Conservation (phyloP, 2,329 filamentous ascomycete genomes). For the Didymella segeticola region DNA sequence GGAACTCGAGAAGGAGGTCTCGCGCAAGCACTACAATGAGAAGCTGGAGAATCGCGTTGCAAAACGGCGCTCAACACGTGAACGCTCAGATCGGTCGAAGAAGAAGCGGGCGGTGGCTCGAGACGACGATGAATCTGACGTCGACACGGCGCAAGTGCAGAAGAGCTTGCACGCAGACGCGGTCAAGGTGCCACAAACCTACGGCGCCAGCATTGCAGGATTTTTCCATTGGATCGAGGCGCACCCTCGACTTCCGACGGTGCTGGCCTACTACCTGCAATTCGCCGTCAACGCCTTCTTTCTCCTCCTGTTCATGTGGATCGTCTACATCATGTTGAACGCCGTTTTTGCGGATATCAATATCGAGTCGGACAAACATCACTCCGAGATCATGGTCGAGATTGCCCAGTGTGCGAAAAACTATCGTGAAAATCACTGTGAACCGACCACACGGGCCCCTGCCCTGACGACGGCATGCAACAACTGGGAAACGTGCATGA, state of each 20-base stretch:
- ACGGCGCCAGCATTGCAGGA: constrained; percentile 49
- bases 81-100: constrained; percentile 22
- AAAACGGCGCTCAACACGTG: constrained; percentile 35
- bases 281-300: constrained; percentile 70
- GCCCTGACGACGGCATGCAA: constrained; percentile 76
- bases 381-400: constrained; percentile 72
- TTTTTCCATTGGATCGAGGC: constrained; percentile 69
- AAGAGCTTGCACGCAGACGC: constrained; percentile 1
- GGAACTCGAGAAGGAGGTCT: constrained; percentile 40
- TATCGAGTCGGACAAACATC: constrained; percentile 72
- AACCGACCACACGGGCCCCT: constrained; percentile 69
- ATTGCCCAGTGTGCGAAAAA: constrained; percentile 76
- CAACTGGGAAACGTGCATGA: constrained; percentile 88
- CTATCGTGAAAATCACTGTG: constrained; percentile 79
- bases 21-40: constrained; percentile 43
- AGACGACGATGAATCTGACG: constrained; percentile 37
- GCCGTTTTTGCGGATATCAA: constrained; percentile 78
- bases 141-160: constrained; percentile 14
- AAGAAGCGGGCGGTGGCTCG: constrained; percentile 33
- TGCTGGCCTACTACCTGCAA: constrained; percentile 71
- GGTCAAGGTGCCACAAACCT: constrained; percentile 27
- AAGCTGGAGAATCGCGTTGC: constrained; percentile 50
- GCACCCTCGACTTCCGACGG: constrained; percentile 69
- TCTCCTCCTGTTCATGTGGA: constrained; percentile 64
- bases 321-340: constrained; percentile 72